Evolutionary conservation across 345 rosid genomes (phyloP), one percentile per base, ranked within the genome.

Genomic region (Populus simonii): DNA sequence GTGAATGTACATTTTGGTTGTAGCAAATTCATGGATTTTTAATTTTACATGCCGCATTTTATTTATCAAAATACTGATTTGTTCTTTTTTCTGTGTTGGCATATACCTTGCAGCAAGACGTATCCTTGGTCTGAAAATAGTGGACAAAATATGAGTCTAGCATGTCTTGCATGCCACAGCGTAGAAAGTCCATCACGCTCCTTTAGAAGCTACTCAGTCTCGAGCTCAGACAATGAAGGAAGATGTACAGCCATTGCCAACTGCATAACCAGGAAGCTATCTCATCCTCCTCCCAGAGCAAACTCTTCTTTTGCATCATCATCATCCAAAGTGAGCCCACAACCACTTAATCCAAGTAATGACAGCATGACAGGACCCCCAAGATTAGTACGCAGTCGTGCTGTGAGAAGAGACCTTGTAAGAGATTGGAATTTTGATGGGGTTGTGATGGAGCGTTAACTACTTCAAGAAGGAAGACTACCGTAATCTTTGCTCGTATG

Each of bases 141-240:
- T 33, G 13, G 51, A 73, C 13, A 66, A 73, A 82, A 66, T 20
- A 92, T 92, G 99, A 93, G 97, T 85, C 86, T 95, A 74, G 94
- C 98, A 62, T 93, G 99, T 82, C 93, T 95, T 3, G 96, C 87
- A 71, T 93, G 99, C 86, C 98, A 91, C 74, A 81, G 92, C 47
- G 93, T 91, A 31, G 99, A 95, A 85, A 95, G 99, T 74, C 96
- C 99, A 5, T 89, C 98, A 1, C 99, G 90, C 86, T 95, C 99
- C 0, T 91, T 92, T 76, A 83, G 99, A 86, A 93, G 99, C 86
- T 95, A 91, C 88, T 95, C 99, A 0, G 90, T 92, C 43, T 93
- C 98, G 31, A 95, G 99, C 76, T 91, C 98, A 31, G 99, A 93
- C 72, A 95, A 91, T 1, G 96, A 93, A 8, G 98, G 93, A 78